phyloP scores from a whole-genome alignment of 306 rosid species.

The Sicyos baderoa region DNA sequence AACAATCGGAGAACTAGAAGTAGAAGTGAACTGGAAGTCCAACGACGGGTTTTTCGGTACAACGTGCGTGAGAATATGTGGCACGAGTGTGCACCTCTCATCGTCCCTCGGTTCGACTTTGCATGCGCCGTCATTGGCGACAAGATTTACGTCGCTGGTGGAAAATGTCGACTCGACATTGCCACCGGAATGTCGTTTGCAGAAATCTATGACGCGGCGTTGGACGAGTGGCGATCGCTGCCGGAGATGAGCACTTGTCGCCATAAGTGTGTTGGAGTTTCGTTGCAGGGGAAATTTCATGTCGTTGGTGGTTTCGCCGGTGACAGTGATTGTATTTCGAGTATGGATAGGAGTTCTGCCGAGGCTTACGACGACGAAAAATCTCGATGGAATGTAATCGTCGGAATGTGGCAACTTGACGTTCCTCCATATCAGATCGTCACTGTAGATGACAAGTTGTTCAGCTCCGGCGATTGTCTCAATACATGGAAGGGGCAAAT shows the following conservation, averaged over 20 bases:
- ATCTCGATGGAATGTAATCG: constrained; percentile 15
- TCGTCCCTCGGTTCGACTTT: constrained; percentile 25
- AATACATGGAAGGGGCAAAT: constrained; percentile 33
- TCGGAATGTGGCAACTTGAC: constrained; percentile 33
- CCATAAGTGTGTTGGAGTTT: constrained; percentile 29
- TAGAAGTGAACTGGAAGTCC: constrained; percentile 18
- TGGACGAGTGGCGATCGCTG: constrained; percentile 25
- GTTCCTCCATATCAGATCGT: constrained; percentile 31
- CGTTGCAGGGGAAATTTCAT: constrained; percentile 24
- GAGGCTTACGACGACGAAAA: constrained; percentile 19
- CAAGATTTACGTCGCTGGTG: constrained; percentile 31
- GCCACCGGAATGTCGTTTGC: constrained; percentile 24
- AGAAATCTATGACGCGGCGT: constrained; percentile 24
- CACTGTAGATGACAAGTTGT: constrained; percentile 20
- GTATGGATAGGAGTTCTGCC: constrained; percentile 28
- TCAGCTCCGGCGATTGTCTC: constrained; percentile 31
- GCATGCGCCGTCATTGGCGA: constrained; percentile 23
- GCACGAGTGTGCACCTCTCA: constrained; percentile 24
- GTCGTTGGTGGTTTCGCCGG: constrained; percentile 29
- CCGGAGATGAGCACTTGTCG: constrained; percentile 22
- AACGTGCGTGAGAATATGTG: constrained; percentile 13
- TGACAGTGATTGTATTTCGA: constrained; percentile 9
- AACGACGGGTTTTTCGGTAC: constrained; percentile 18
- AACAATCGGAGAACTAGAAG: not conserved
- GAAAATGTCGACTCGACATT: constrained; percentile 9